A percentile compares a stretch with the other conserved stretches of the same genome.
Conservation (phyloP, 2,329 filamentous ascomycete genomes). For the Lithohypha guttulata region DNA sequence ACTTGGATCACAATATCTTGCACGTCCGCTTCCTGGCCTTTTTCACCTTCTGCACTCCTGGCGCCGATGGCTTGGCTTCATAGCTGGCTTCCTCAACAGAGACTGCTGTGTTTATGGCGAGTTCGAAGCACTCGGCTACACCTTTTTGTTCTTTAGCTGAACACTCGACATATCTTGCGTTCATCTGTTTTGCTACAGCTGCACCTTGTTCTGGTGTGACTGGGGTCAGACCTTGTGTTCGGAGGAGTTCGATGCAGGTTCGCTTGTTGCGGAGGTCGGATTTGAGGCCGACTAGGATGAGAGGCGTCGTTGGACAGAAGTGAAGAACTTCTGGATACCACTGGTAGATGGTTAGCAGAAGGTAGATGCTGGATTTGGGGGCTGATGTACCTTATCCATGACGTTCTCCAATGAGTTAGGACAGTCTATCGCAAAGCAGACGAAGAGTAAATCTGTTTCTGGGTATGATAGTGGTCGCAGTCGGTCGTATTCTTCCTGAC, state of each 20-base stretch:
- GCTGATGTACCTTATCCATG: conserved; percentile 89
- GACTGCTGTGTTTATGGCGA: conserved; percentile 81
- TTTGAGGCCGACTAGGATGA: conserved; percentile 92
- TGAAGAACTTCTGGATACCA: conserved; percentile 99
- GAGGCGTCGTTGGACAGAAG: conserved; percentile 94
- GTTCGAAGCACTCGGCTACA: conserved; percentile 92
- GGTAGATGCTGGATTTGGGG: too few species aligned
- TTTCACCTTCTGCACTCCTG: conserved; percentile 29
- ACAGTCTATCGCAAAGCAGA: conserved; percentile 98
- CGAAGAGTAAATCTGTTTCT: conserved; percentile 94
- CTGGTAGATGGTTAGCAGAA: conserved; percentile 38
- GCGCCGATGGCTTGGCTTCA: conserved; percentile 27
- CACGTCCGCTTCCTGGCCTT: conserved; percentile 66
- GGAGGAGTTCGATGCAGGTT: conserved; percentile 96
- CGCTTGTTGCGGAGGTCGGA: conserved; percentile 92
- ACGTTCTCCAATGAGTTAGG: conserved; percentile 97
- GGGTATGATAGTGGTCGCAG: conserved; percentile 92
- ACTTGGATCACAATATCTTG: conserved; percentile 47
- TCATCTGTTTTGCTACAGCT: conserved; percentile 84
- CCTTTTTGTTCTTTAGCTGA: conserved; percentile 95
- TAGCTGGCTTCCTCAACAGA: conserved; percentile 58
- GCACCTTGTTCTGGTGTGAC: conserved; percentile 86
- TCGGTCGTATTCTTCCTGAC: conserved; percentile 97
- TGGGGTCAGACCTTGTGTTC: conserved; percentile 90
- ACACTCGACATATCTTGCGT: conserved; percentile 92